Evolutionary conservation across 768 basidiomycete species (phyloP), one percentile per base, ranked within the genome.

Genomic region (Xerocomellus amylosporus): DNA sequence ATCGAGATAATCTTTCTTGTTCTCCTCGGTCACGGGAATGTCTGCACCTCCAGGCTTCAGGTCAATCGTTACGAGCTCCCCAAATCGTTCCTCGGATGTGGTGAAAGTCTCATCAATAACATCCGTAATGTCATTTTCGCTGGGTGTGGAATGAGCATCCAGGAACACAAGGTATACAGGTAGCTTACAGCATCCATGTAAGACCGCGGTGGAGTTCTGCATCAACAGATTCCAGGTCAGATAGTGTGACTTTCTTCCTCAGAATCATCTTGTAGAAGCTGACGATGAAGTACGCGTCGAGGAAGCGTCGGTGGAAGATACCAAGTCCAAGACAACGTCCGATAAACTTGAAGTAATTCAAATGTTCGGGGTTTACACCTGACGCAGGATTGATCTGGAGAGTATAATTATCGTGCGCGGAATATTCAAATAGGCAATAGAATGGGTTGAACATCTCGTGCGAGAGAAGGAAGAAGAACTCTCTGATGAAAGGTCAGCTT

Each of bases 381-480:
- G 94, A 97, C 10, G 93, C 94, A 13, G 96, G 96, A 74, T 98
- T 98, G 73, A 99, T 98, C 74, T 99, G 97, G 28, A 99, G 87
- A 10, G 97, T 98, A 70, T 99, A 99, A 74, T 99, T 98, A 79
- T 98, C 97, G 76, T 98, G 96, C 19, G 97, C 97, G 2, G 97
- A 98, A 74, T 99, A 99, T 75, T 99, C 97, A 75, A 99, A 99
- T 12, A 99, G 79, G 72, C 97, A 98, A 75, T 99, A 98, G 82
- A 99, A 98, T 22, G 97, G 97, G 73, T 98, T 97, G 80, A 99
- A 98, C 97, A 99, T 98, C 74, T 98, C 97, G 71, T 99, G 97
- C 33, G 96, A 98, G 45, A 99, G 82, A 54, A 99, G 77, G 89
- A 98, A 99, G 82, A 99, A 99, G 80, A 98, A 99, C 75, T 99